A percentile compares a stretch with the other conserved stretches of the same genome.
These are phyloP conservation scores for Handroanthus guayacan DNA, from an alignment of 257 asterid species.

Conservation along the genomic window DNA sequence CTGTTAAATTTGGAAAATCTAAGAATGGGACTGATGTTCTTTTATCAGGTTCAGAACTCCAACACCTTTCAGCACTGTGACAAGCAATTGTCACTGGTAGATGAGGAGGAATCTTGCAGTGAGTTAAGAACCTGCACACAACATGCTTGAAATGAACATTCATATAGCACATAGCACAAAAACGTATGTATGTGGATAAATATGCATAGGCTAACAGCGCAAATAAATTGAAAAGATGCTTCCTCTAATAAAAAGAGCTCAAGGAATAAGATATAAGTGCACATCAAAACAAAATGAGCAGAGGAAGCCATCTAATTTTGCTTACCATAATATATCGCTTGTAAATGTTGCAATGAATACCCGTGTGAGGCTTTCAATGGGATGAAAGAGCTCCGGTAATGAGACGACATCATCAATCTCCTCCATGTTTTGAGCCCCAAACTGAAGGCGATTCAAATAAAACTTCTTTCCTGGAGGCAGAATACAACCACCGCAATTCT, in stretches of 20 bases:
- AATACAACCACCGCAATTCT: constrained; percentile 42
- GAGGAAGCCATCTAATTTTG: constrained; percentile 21
- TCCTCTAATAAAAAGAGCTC: constrained; percentile 16
- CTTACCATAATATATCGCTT: constrained; percentile 80
- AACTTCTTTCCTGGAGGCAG: constrained; percentile 80
- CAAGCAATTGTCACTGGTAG: constrained; percentile 87
- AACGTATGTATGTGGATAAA: not conserved
- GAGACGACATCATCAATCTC: constrained; percentile 60
- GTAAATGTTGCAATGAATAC: constrained; percentile 90
- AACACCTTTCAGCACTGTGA: constrained; percentile 80
- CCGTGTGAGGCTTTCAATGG: constrained; percentile 63
- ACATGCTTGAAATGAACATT: constrained; percentile 32
- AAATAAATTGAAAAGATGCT: not conserved
- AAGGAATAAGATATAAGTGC: constrained; percentile 17
- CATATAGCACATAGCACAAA: constrained; percentile 21
- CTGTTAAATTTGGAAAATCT: constrained; percentile 71
- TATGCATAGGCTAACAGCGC: not conserved
- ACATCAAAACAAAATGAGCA: constrained; percentile 27
- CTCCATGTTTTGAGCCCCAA: constrained; percentile 47
- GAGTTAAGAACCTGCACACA: constrained; percentile 70
- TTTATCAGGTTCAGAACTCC: constrained; percentile 70
- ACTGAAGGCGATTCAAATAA: constrained; percentile 68
- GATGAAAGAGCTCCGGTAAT: constrained; percentile 79
- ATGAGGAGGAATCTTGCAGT: constrained; percentile 71
- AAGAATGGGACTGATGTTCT: constrained; percentile 69